A percentile compares a stretch with the other conserved stretches of the same genome.
Evolutionary conservation across 2,329 filamentous ascomycete species (phyloP).

Genomic region (Epichloe typhina): DNA sequence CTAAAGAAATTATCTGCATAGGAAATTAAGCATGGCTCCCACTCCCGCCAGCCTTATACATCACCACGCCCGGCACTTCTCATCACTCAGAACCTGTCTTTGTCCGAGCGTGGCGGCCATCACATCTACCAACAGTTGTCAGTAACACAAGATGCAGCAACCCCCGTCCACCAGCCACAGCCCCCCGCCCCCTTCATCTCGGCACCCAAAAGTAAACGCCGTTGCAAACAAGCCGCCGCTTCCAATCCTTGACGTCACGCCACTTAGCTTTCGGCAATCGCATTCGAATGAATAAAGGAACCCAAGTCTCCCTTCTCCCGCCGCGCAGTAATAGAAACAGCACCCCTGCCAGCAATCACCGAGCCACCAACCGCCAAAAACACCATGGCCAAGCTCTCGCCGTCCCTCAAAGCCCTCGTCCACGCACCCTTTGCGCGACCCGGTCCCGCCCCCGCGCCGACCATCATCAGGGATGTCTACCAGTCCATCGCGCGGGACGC

Average conservation of each 20-base stretch:
- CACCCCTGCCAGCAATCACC: too few species aligned
- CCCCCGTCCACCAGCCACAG: background rate
- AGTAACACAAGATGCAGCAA: conserved; percentile 8
- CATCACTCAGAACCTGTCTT: too few species aligned
- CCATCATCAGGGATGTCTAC: conserved; percentile 51
- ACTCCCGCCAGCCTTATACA: too few species aligned
- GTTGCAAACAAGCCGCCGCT: background rate
- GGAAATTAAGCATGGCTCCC: too few species aligned
- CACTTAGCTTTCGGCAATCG: background rate
- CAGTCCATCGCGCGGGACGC: conserved; percentile 51
- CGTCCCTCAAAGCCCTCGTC: conserved; percentile 59
- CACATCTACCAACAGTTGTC: too few species aligned
- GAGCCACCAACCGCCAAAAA: too few species aligned
- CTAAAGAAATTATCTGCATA: too few species aligned
- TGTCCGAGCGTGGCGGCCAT: too few species aligned
- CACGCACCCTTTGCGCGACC: conserved; percentile 55
- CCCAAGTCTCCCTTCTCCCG: background rate
- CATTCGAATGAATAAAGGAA: background rate
- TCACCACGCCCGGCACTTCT: too few species aligned
- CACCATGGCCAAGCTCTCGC: conserved; percentile 59
- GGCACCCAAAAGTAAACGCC: background rate
- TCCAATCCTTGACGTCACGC: background rate
- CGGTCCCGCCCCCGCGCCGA: conserved; percentile 49
- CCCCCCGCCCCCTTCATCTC: background rate
- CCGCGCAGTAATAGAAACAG: background rate